Evolutionary conservation across 2,329 filamentous ascomycete genomes (phyloP).

Genomic region (Didymella lethalis): DNA sequence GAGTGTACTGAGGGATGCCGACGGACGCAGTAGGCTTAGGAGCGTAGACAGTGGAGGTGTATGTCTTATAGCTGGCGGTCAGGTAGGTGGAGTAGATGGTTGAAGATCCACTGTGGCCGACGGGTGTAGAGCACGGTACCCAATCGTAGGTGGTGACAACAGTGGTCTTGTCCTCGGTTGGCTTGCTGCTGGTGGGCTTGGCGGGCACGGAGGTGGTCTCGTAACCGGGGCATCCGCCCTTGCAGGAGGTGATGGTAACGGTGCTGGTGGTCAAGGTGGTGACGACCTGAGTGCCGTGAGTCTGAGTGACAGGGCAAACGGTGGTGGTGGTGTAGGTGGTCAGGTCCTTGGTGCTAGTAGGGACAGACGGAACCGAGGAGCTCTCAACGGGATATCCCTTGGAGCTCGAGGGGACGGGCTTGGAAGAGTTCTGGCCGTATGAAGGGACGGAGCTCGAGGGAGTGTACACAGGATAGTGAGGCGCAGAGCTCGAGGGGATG

Average conservation of each 20-base stretch:
- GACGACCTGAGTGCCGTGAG: constrained; percentile 27
- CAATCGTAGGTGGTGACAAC: constrained; percentile 48
- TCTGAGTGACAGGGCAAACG: constrained; percentile 32
- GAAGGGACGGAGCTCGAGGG: constrained; percentile 10
- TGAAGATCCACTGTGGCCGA: constrained; percentile 41
- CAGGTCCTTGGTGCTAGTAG: constrained; percentile 30
- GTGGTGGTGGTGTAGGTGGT: constrained; percentile 40
- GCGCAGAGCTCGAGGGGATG: not conserved
- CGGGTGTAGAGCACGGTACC: constrained; percentile 49
- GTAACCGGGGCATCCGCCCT: constrained; percentile 43
- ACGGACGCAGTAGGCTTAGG: constrained; percentile 24
- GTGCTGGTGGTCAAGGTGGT: constrained; percentile 48
- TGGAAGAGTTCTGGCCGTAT: not conserved
- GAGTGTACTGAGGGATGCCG: constrained; percentile 20
- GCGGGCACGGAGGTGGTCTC: constrained; percentile 13
- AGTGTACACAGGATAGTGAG: not conserved
- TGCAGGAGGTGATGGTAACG: constrained; percentile 51
- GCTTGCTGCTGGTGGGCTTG: constrained; percentile 18
- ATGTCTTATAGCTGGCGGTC: constrained; percentile 45
- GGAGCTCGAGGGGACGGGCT: not conserved
- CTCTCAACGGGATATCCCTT: constrained; percentile 13
- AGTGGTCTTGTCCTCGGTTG: constrained; percentile 30
- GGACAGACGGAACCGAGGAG: constrained; percentile 3
- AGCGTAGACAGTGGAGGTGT: constrained; percentile 38
- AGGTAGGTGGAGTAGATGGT: constrained; percentile 52